Evolutionary conservation across 2,329 filamentous ascomycete species (phyloP).

Genomic region (Paraconiothyrium brasiliense): DNA sequence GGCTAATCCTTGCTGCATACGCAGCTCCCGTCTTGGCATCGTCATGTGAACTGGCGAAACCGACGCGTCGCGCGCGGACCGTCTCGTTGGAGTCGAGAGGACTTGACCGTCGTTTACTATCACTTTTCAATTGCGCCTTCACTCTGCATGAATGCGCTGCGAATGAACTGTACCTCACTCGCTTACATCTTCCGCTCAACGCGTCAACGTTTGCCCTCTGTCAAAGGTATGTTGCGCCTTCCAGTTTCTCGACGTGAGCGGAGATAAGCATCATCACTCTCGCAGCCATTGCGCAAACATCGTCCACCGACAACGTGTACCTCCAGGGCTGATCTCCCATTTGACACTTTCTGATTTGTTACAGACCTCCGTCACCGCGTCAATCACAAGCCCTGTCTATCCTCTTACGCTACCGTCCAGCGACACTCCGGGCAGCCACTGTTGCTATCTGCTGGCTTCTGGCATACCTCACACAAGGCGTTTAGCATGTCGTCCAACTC

Average conservation of each 20-base stretch:
- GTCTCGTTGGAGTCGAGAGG: not conserved
- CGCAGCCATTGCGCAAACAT: not conserved
- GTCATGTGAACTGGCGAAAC: conserved; percentile 12
- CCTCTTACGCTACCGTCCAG: not conserved
- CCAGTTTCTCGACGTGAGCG: not conserved
- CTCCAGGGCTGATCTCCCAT: not conserved
- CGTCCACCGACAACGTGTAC: not conserved
- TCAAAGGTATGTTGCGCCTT: conserved; percentile 4
- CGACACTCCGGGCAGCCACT: not conserved
- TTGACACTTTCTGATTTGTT: not conserved
- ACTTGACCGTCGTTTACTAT: not conserved
- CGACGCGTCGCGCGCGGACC: conserved; percentile 11
- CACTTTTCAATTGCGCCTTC: not conserved
- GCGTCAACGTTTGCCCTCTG: not conserved
- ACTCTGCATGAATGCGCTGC: conserved; percentile 6
- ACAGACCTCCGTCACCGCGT: not conserved
- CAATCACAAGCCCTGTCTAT: not conserved
- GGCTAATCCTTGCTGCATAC: conserved; percentile 8
- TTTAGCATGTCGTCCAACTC: conserved; percentile 27
- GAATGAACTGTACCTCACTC: not conserved
- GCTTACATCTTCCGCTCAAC: not conserved
- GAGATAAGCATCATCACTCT: not conserved
- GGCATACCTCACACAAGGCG: conserved; percentile 31
- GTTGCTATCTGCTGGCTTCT: not conserved
- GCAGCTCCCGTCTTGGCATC: conserved; percentile 8